Conservation (phyloP, 2,329 filamentous ascomycete species). For the Cordyceps javanica region DNA sequence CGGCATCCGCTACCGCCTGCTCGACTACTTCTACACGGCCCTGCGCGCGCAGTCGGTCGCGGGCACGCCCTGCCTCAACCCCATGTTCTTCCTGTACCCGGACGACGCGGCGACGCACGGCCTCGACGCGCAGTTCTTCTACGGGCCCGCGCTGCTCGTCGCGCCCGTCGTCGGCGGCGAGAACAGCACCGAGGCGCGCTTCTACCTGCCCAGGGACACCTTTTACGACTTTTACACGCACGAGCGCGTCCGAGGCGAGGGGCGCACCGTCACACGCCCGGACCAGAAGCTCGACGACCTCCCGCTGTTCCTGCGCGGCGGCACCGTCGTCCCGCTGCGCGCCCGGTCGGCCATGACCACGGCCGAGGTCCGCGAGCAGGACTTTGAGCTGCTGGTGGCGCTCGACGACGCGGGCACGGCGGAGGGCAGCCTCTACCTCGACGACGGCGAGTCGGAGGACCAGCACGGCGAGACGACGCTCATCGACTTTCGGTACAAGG, state of each 20-base stretch:
- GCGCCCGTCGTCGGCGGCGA: conserved; percentile 38
- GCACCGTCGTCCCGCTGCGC: conserved; percentile 58
- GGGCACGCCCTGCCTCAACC: conserved; percentile 65
- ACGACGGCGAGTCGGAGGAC: conserved; percentile 63
- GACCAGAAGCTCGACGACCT: conserved; percentile 42
- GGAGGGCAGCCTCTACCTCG: conserved; percentile 61
- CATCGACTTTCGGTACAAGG: conserved; percentile 52
- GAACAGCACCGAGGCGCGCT: conserved; percentile 32
- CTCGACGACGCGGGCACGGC: conserved; percentile 57
- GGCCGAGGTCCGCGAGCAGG: conserved; percentile 52
- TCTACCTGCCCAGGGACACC: conserved; percentile 42
- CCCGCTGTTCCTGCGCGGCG: conserved; percentile 62
- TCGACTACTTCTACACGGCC: conserved; percentile 72
- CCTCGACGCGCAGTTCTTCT: conserved; percentile 42
- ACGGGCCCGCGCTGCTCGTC: conserved; percentile 37
- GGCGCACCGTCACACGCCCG: conserved; percentile 26
- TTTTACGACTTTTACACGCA: conserved; percentile 47
- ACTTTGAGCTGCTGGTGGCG: conserved; percentile 67
- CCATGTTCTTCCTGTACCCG: conserved; percentile 64
- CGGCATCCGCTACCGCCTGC: conserved; percentile 59
- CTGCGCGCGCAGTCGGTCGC: conserved; percentile 53
- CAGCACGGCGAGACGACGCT: conserved; percentile 45
- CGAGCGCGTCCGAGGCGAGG: conserved; percentile 34
- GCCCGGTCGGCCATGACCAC: conserved; percentile 55
- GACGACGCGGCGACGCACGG: conserved; percentile 34